Conservation (phyloP, 495 filamentous ascomycete genomes). For the Penicillium robsamsonii region DNA sequence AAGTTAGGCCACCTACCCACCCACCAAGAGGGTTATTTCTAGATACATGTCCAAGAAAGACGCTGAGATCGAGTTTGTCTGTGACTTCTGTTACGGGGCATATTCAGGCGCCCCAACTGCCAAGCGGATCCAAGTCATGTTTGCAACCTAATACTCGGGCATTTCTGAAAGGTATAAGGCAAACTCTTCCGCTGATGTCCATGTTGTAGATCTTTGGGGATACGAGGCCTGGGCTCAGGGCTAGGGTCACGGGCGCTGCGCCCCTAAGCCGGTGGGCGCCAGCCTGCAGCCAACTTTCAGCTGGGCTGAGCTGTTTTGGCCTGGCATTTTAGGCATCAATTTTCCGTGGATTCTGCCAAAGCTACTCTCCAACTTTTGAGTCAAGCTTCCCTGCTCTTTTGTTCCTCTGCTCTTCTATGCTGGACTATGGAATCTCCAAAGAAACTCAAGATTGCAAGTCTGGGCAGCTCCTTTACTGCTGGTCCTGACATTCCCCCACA, state of each 20-base stretch:
- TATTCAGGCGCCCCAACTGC: neutral
- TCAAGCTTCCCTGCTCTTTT: neutral
- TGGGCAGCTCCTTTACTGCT: constrained; percentile 45
- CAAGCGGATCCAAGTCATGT: neutral
- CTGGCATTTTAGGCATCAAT: neutral
- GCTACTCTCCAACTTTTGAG: neutral
- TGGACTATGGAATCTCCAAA: neutral
- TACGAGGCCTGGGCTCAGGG: neutral
- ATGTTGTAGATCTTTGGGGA: neutral
- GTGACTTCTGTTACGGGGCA: neutral
- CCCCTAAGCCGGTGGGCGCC: neutral
- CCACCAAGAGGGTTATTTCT: neutral
- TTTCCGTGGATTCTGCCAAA: neutral
- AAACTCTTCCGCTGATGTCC: neutral
- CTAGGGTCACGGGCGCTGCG: neutral
- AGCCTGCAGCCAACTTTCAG: neutral
- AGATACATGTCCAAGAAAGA: neutral
- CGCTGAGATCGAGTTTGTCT: neutral
- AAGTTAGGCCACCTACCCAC: neutral
- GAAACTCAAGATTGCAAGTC: constrained; percentile 17
- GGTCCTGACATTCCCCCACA: constrained; percentile 44
- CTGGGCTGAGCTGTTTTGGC: neutral
- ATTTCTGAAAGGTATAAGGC: neutral
- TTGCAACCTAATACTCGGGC: neutral
- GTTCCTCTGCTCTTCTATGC: neutral